phyloP scores from a whole-genome alignment of 306 rosid genomes.

The Medicago lupulina region DNA sequence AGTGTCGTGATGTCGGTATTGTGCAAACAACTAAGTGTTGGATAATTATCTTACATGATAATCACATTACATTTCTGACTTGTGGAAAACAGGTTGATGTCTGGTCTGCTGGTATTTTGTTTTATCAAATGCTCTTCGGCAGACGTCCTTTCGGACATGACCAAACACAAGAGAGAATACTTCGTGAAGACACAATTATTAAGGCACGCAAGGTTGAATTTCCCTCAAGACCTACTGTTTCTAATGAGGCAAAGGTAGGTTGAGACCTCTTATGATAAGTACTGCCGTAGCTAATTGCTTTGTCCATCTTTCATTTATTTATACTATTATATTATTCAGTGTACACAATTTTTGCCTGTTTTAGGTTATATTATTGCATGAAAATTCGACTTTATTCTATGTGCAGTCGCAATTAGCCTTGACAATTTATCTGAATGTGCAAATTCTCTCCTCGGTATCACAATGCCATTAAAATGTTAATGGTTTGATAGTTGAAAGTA shows the following conservation, averaged over 20 bases:
- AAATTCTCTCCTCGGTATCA: background rate
- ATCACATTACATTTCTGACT: constrained; percentile 10
- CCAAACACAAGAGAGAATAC: constrained; percentile 93
- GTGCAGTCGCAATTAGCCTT: background rate
- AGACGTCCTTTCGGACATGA: constrained; percentile 98
- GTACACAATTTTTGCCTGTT: constrained; percentile 12
- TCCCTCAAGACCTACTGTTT: constrained; percentile 85
- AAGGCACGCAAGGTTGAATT: constrained; percentile 97
- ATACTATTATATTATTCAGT: constrained; percentile 15
- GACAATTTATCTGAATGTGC: background rate
- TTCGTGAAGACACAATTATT: constrained; percentile 96
- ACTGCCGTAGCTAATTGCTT: constrained; percentile 10
- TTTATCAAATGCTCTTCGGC: constrained; percentile 97
- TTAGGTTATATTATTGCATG: constrained; percentile 12
- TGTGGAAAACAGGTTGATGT: constrained; percentile 85
- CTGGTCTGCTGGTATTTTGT: constrained; percentile 91
- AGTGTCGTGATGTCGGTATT: constrained; percentile 23
- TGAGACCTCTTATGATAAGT: constrained; percentile 24
- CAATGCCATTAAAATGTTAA: background rate
- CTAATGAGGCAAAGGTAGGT: constrained; percentile 96
- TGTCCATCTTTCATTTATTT: constrained; percentile 13
- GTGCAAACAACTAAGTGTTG: constrained; percentile 13
- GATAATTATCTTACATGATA: constrained; percentile 5
- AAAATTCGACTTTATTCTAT: background rate
- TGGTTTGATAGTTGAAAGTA: background rate